These are phyloP conservation scores for Phytopythium cucurbitacearum DNA, from an alignment of 352 stramenopile genomes.

Conservation along the genomic window DNA sequence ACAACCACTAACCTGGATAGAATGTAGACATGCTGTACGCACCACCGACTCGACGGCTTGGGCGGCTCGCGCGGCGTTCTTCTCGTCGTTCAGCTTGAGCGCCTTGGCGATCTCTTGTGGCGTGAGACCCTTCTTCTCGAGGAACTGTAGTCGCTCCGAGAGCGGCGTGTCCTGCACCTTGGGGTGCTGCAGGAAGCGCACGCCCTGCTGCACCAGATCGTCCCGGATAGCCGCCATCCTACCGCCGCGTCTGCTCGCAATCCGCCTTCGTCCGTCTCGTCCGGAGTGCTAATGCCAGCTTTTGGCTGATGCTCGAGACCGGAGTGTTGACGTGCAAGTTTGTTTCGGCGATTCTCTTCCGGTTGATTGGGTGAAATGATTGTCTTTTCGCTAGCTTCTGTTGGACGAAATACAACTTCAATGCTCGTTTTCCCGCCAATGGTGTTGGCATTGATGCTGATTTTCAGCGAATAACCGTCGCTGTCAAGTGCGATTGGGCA, in stretches of 20 bases:
- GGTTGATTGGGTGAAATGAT: slow-evolving; percentile 6
- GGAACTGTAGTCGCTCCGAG: slow-evolving; percentile 61
- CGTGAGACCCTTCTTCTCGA: slow-evolving; percentile 76
- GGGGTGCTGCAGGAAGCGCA: slow-evolving; percentile 75
- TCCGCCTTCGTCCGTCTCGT: neutral
- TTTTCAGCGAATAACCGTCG: slow-evolving; percentile 4
- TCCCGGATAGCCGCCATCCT: slow-evolving; percentile 31
- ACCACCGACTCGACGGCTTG: slow-evolving; percentile 64
- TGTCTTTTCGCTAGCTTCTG: neutral
- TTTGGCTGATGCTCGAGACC: too few relatives aligned
- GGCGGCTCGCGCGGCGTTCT: slow-evolving; percentile 38
- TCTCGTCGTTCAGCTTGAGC: slow-evolving; percentile 66
- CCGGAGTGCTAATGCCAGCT: too few relatives aligned
- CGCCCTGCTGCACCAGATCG: slow-evolving; percentile 62
- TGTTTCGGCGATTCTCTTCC: neutral
- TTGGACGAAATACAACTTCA: slow-evolving; percentile 13
- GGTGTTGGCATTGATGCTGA: neutral
- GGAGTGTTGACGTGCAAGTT: slow-evolving; percentile 11
- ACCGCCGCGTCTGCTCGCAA: too few relatives aligned
- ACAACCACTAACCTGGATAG: neutral
- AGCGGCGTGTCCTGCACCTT: slow-evolving; percentile 75
- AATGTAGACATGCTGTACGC: slow-evolving; percentile 4
- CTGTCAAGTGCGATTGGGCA: slow-evolving; percentile 6
- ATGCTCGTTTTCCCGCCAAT: slow-evolving; percentile 8
- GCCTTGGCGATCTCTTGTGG: slow-evolving; percentile 58